Evolutionary conservation across 2,329 filamentous ascomycete genomes (phyloP).

Genomic region (Phaeosphaeriaceae sp.): DNA sequence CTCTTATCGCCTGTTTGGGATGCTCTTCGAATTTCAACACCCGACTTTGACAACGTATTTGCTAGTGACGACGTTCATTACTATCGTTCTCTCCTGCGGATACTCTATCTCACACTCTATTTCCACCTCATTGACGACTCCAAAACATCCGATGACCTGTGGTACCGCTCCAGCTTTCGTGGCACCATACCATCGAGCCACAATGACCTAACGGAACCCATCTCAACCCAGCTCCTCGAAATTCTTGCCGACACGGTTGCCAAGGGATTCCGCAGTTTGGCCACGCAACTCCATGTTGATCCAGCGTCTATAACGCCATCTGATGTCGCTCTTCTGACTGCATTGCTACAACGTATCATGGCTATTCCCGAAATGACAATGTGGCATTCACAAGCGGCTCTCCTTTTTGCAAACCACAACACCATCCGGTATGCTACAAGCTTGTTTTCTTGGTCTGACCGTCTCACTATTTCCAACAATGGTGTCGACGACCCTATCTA

Average conservation of each 20-base stretch:
- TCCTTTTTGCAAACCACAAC: slow-evolving; percentile 64
- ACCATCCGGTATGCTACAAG: slow-evolving; percentile 81
- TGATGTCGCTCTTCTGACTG: slow-evolving; percentile 86
- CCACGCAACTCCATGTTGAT: slow-evolving; percentile 80
- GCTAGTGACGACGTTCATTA: slow-evolving; percentile 67
- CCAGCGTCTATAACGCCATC: slow-evolving; percentile 70
- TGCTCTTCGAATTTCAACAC: slow-evolving; percentile 60
- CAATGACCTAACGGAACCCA: slow-evolving; percentile 46
- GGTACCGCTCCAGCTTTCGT: slow-evolving; percentile 45
- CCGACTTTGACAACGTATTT: slow-evolving; percentile 66
- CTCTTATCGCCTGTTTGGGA: slow-evolving; percentile 67
- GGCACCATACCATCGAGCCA: slow-evolving; percentile 47
- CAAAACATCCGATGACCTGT: slow-evolving; percentile 22
- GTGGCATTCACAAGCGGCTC: slow-evolving; percentile 59
- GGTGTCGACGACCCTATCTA: slow-evolving; percentile 82
- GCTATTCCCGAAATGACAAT: slow-evolving; percentile 76
- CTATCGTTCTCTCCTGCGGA: slow-evolving; percentile 82
- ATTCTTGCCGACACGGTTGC: slow-evolving; percentile 81
- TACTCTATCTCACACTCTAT: slow-evolving; percentile 82
- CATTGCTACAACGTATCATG: slow-evolving; percentile 83
- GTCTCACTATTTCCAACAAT: slow-evolving; percentile 64
- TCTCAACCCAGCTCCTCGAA: slow-evolving; percentile 66
- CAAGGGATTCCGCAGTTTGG: slow-evolving; percentile 80
- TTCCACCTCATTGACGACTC: slow-evolving; percentile 59
- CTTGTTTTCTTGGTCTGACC: slow-evolving; percentile 93